Base-by-base conservation (phyloP, 208 protist genomes). In the Blastocrithidia nonstop region DNA sequence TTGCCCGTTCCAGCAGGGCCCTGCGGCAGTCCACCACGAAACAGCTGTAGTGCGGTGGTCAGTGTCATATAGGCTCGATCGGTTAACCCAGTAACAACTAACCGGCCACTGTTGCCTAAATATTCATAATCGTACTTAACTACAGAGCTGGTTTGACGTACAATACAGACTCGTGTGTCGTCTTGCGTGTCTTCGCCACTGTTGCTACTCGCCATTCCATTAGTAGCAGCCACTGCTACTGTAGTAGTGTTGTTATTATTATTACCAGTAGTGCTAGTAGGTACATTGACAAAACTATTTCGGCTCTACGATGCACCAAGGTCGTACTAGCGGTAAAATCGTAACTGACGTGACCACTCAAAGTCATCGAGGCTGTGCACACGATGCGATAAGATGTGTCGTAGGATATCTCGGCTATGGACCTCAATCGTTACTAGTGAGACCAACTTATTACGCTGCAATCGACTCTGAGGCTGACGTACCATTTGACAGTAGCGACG, bases 381-480 rank as follows among this genome's bases (percentile, higher is more conserved):
- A 17, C 93, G 68, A 39, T 71, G 41, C 31, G 87, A 66, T 9
- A 97, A 71, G 22, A 99, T 63, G 45, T 87, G 65, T 37, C 96
- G 75, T 35, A 98, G 77, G 24, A 99, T 96, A 57, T 99, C 97
- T 40, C 96, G 75, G 11, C 88, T 85, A 61, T 99, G 97, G 48
- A 98, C 96, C 67, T 98, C 96, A 57, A 99, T 97, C n/a, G 96
- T 98, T 47, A 99, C 87, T 24, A 98, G 61, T 8, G 95, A 71
- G 21, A 95, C 80, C 23, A 98, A 61, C 59, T 98, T 98, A 55
- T 81, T 88, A 43, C 96, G 90, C 46, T 97, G 72, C 47, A 98
- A 49, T 37, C 79, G 66, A 15, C 51, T 78, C 54, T 98, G 71
- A 24, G 93, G 71, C 56, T 85, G 76, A 11, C 90, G 76, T 32